Percentiles rank a stretch among this genome's conserved stretches.
These are phyloP conservation scores for Clathrospora elynae DNA, from an alignment of 2,329 filamentous ascomycete genomes.

Conservation along the genomic window DNA sequence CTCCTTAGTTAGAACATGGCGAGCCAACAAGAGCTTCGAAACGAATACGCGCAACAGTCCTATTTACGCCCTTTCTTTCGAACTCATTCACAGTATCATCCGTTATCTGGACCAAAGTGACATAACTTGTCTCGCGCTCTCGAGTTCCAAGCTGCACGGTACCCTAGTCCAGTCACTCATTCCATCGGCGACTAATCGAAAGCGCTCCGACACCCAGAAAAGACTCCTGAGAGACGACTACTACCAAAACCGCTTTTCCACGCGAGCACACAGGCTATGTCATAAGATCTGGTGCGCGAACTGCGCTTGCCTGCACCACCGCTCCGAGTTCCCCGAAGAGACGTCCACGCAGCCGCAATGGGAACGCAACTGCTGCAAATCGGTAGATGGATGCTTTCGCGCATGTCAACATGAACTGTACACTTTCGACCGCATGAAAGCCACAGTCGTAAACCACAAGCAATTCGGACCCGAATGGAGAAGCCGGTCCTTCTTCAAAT, in stretches of 20 bases:
- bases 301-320: not conserved
- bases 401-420: conserved; percentile 1
- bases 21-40: not conserved
- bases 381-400: not conserved
- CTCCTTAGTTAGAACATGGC: not conserved
- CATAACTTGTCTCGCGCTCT: conserved; percentile 2
- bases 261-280: not conserved
- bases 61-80: conserved; percentile 4
- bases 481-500: too few species aligned
- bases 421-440: not conserved
- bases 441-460: not conserved
- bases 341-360: not conserved
- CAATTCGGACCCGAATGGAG: too few species aligned
- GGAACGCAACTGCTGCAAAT: conserved; percentile 1
- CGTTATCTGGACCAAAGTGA: conserved; percentile 1
- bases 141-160: conserved; percentile 1
- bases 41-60: not conserved
- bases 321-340: not conserved
- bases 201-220: not conserved
- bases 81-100: conserved; percentile 1
- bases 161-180: not conserved
- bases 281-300: conserved; percentile 1
- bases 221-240: not conserved
- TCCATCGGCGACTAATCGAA: not conserved
- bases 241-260: not conserved